Evolutionary conservation across 768 basidiomycete genomes (phyloP), one percentile per base, ranked within the genome.

Genomic region (Saitozyma sp.): DNA sequence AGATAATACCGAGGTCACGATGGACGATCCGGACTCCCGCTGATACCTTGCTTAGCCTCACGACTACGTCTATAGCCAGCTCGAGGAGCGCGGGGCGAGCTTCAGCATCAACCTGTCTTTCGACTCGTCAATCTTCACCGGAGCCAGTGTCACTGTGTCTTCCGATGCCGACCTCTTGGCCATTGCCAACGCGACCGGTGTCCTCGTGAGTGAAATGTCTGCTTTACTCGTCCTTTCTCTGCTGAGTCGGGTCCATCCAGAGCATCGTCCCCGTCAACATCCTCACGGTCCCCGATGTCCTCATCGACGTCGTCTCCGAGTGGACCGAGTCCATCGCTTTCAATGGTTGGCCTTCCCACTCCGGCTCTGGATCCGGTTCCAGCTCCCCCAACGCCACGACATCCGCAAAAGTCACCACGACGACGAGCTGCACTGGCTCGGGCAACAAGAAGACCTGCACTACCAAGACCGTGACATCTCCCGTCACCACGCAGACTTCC

Each of bases 51-150:
- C 11, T 11, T 13, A 86, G 85, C 79, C 82, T 14, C 84, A 86
- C 61, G 83, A 83, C 59, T 66, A 71, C 10, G 72, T 88, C 20
- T 87, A 88, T 66, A 73, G 74, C 9, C 62, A 72, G 29, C 65
- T 78, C 50, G 59, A 67, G 16, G 71, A 55, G 2, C 61, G 74
- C 41, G 68, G 58, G 6, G 61, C 73, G 2, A 9, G 48, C 0
- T 79, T 70, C 68, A 54, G 57, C n/a, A 69, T 80, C 43, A 50
- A 63, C 48, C 62, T 64, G 43, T 67, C 73, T 54, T 89, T 82
- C 78, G 81, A 86, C 58, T 68, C 82, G 0, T 77, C 79, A 0
- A 61, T 89, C 14, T 87, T 89, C 69, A 78, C 85, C 37, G 87
- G 87, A 6, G 87, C 84, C 37, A 81, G 84, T 49, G 66, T 88